Conservation (phyloP, 345 rosid genomes). For the Eucalyptus microcorys region DNA sequence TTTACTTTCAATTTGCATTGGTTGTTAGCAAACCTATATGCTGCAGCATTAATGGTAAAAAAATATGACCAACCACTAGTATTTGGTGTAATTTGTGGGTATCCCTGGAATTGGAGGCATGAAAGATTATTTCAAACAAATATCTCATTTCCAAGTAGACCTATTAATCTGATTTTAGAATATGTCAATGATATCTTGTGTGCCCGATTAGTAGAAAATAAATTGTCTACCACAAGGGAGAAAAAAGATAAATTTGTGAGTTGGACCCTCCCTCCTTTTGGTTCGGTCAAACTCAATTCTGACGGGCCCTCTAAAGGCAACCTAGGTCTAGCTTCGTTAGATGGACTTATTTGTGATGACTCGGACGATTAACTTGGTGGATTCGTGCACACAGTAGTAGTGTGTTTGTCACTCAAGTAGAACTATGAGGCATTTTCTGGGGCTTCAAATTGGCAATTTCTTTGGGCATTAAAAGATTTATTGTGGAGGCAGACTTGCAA, state of each 20-base stretch:
- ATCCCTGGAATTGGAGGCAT: not conserved
- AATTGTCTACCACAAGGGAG: not conserved
- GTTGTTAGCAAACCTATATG: not conserved
- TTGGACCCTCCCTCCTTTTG: not conserved
- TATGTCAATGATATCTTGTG: not conserved
- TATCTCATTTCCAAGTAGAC: not conserved
- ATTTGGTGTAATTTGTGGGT: not conserved
- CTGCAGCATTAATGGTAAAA: not conserved
- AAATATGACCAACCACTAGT: not conserved
- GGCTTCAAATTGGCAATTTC: not conserved
- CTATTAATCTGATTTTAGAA: too few species aligned
- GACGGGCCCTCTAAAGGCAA: not conserved
- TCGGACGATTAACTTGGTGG: fast-evolving
- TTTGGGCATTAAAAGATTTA: not conserved
- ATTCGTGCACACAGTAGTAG: not conserved
- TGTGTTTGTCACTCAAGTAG: not conserved
- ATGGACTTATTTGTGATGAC: not conserved
- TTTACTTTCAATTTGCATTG: not conserved
- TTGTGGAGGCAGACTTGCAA: not conserved
- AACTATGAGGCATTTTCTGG: not conserved
- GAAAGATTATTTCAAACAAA: too few species aligned
- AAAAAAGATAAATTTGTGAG: not conserved
- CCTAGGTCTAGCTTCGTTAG: not conserved
- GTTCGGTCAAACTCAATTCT: not conserved
- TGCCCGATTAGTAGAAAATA: not conserved